Evolutionary conservation across 805 yeast genomes (phyloP).

Genomic region (Cyberlindnera suaveolens): DNA sequence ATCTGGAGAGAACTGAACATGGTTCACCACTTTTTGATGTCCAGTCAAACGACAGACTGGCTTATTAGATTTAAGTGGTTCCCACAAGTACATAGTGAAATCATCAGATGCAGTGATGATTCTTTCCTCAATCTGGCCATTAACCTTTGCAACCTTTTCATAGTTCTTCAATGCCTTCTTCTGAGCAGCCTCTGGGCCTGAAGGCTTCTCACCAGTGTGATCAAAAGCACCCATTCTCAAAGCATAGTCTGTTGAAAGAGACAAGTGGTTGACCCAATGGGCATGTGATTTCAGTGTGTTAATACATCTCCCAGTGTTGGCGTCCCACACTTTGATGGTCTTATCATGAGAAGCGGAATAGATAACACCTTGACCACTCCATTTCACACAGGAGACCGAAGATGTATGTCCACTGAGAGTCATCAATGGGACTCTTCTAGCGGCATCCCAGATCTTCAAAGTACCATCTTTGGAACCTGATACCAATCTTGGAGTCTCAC

Average conservation of each 20-base stretch:
- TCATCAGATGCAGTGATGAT: conserved; percentile 95
- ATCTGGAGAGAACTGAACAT: conserved; percentile 93
- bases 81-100: conserved; percentile 97
- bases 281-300: conserved; percentile 85
- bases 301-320: conserved; percentile 66
- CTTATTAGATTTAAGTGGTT: conserved; percentile 71
- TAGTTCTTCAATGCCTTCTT: conserved; percentile 43
- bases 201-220: conserved; percentile 47
- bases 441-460: conserved; percentile 82
- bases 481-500: conserved; percentile 64
- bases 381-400: conserved; percentile 90
- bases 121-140: conserved; percentile 68
- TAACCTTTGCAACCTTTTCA: conserved; percentile 51
- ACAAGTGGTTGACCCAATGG: conserved; percentile 96
- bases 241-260: conserved; percentile 85
- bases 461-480: conserved; percentile 92
- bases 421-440: conserved; percentile 54
- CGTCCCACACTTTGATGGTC: conserved; percentile 89
- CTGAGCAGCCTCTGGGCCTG: conserved; percentile 39
- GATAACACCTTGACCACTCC: conserved; percentile 86
- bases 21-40: conserved; percentile 94
- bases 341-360: conserved; percentile 94
- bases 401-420: conserved; percentile 85
- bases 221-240: conserved; percentile 86
- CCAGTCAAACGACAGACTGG: conserved; percentile 95